Evolutionary conservation across 2,329 filamentous ascomycete species (phyloP), one percentile per base, ranked within the genome.

Genomic region (Paraphoma sp.): DNA sequence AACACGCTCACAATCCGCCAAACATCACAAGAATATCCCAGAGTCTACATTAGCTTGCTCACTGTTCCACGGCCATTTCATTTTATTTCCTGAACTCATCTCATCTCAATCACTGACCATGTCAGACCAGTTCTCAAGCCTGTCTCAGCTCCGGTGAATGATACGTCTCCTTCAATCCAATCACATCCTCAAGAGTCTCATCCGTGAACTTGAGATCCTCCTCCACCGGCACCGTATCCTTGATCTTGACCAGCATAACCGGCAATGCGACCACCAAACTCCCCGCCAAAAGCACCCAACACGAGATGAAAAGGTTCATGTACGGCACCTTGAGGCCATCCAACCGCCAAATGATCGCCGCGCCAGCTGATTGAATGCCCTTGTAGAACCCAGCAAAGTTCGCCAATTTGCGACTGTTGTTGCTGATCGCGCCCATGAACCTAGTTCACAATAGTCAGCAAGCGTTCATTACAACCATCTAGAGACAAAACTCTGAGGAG

Each of bases 351-450:
- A 85, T 88, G 64, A 92, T 83, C 54, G 90, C 91, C 1, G 89
- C 89, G 62, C 91, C 92, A 8, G 90, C 91, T 28, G 90, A 93
- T 76, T 96, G 92, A 62, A 96, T 89, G 48, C 88, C 88, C 79
- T 93, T 94, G 83, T 94, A 94, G 80, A 90, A 93, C 58, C 91
- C 93, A 31, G 92, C 89, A 70, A 93, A 89, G 81, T 96, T 96
- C 79, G 93, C 93, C 6, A 93, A 85, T 75, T 92, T 93, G 76
- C 93, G 91, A 59, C 90, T 87, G 59, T 93, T 95, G 85, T 97
- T 97, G 71, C 89, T 93, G 38, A 97, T 84, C 7, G 93, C 87
- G 48, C 93, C 93, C 89, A 97, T 96, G 80, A 90, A 92, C 89
- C n/a, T n/a, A n/a, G n/a, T n/a, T n/a, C n/a, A n/a, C n/a, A n/a